Percentiles rank a stretch among this genome's conserved stretches.
These are phyloP conservation scores for Magnolia changhungtana DNA, from an alignment of 164 flowering plant species.

Conservation along the genomic window DNA sequence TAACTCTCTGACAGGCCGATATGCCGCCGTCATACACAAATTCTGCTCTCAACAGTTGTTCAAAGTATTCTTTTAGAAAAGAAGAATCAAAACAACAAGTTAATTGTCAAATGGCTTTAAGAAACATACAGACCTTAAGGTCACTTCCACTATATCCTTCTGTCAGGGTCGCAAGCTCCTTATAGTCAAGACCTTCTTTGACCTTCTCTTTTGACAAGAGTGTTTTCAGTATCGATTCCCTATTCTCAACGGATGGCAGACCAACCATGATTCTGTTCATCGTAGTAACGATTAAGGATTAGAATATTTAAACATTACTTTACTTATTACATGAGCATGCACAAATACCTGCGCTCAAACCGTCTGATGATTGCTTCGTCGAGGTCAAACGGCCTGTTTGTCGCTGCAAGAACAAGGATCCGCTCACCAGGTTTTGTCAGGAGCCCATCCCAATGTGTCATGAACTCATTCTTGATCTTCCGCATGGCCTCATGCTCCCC, in stretches of 20 bases:
- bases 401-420: constrained; percentile 93
- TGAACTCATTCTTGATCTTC: constrained; percentile 96
- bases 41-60: constrained; percentile 52
- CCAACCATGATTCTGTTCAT: constrained; percentile 82
- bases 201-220: constrained; percentile 71
- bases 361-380: constrained; percentile 98
- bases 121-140: constrained; percentile 58
- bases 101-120: constrained; percentile 1
- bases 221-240: constrained; percentile 74
- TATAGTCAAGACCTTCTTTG: constrained; percentile 61
- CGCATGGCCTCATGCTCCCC: constrained; percentile 99
- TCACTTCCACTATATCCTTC: constrained; percentile 96
- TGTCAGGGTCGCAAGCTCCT: constrained; percentile 85
- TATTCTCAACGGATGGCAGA: constrained; percentile 66
- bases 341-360: constrained; percentile 78
- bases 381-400: constrained; percentile 96
- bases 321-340: background rate
- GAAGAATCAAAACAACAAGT: background rate
- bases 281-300: background rate
- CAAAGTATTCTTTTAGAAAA: constrained; percentile 4
- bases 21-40: constrained; percentile 88
- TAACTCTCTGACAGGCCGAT: constrained; percentile 92
- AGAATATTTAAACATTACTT: background rate
- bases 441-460: constrained; percentile 98
- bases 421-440: constrained; percentile 74